Evolutionary conservation across 768 basidiomycete genomes (phyloP).

Genomic region (Suillus bovinus): DNA sequence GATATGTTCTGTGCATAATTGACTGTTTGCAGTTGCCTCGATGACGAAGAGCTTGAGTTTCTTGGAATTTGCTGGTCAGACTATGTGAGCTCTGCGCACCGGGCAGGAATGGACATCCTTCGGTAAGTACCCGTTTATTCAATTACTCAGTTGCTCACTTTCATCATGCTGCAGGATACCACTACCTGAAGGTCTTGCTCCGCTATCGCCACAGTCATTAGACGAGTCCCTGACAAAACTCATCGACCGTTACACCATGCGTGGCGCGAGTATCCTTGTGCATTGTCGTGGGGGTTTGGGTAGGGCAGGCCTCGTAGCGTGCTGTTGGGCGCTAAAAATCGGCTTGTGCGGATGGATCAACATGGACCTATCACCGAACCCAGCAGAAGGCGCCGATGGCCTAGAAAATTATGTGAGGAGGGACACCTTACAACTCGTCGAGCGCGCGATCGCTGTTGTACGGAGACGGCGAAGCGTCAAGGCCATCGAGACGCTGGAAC

Average conservation of each 20-base stretch:
- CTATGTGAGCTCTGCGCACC: conserved; percentile 63
- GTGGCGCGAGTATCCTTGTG: conserved; percentile 70
- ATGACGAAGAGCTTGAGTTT: conserved; percentile 79
- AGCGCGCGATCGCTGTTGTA: conserved; percentile 71
- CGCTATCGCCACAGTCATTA: conserved; percentile 54
- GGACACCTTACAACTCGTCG: conserved; percentile 66
- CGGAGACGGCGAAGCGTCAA: conserved; percentile 80
- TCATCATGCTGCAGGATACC: conserved; percentile 60
- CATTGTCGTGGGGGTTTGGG: conserved; percentile 97
- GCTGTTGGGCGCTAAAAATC: conserved; percentile 90
- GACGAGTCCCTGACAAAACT: conserved; percentile 67
- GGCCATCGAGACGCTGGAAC: conserved; percentile 92
- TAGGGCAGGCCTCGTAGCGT: conserved; percentile 88
- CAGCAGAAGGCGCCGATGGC: background rate
- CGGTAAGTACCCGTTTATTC: background rate
- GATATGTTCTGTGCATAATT: background rate
- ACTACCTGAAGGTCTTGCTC: conserved; percentile 87
- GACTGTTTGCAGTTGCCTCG: conserved; percentile 62
- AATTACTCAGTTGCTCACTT: background rate
- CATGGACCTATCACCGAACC: conserved; percentile 14
- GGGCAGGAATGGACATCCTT: conserved; percentile 41
- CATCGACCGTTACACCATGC: conserved; percentile 71
- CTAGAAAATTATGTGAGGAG: conserved; percentile 26
- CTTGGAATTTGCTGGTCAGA: conserved; percentile 87
- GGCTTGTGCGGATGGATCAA: conserved; percentile 80